A percentile compares a stretch with the other conserved stretches of the same genome.
These are phyloP conservation scores for Candida tunisiensis DNA, from an alignment of 1,139 yeast species.

Conservation along the genomic window DNA sequence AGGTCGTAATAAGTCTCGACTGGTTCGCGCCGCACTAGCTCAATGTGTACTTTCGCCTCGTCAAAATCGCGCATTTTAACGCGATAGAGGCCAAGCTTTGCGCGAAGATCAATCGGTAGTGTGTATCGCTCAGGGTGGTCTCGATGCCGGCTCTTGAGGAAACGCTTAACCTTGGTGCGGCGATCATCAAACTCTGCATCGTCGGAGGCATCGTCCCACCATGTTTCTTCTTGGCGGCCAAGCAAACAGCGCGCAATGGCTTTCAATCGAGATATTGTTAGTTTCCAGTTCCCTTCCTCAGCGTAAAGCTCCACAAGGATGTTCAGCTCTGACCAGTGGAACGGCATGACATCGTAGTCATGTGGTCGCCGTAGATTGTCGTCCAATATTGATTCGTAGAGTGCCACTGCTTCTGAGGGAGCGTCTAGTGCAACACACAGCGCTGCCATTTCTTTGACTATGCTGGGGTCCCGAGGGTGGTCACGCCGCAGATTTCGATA, in stretches of 20 bases:
- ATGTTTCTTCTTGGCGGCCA: slow-evolving; percentile 47
- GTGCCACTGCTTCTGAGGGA: too few relatives aligned
- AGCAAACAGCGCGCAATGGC: slow-evolving; percentile 75
- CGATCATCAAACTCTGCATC: slow-evolving; percentile 73
- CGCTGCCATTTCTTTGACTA: slow-evolving; percentile 16
- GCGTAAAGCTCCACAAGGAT: slow-evolving; percentile 66
- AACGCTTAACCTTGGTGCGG: slow-evolving; percentile 16
- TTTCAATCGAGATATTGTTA: slow-evolving; percentile 51
- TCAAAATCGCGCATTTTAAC: slow-evolving; percentile 43
- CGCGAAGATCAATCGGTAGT: slow-evolving; percentile 76
- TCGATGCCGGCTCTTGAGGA: slow-evolving; percentile 5
- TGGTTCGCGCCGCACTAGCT: slow-evolving; percentile 36
- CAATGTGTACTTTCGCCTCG: slow-evolving; percentile 62
- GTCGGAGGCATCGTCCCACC: slow-evolving; percentile 66
- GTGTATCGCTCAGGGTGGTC: slow-evolving; percentile 13
- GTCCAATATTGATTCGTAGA: too few relatives aligned
- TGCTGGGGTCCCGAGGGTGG: neutral
- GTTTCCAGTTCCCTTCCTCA: slow-evolving; percentile 43
- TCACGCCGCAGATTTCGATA: neutral
- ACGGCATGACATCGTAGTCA: slow-evolving; percentile 17
- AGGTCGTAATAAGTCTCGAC: slow-evolving; percentile 56
- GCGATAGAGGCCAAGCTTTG: slow-evolving; percentile 61
- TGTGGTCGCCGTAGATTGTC: too few relatives aligned
- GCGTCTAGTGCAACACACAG: slow-evolving; percentile 62
- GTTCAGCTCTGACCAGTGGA: slow-evolving; percentile 83